Evolutionary conservation across 495 filamentous ascomycete genomes (phyloP).

Genomic region (Evernia prunastri): DNA sequence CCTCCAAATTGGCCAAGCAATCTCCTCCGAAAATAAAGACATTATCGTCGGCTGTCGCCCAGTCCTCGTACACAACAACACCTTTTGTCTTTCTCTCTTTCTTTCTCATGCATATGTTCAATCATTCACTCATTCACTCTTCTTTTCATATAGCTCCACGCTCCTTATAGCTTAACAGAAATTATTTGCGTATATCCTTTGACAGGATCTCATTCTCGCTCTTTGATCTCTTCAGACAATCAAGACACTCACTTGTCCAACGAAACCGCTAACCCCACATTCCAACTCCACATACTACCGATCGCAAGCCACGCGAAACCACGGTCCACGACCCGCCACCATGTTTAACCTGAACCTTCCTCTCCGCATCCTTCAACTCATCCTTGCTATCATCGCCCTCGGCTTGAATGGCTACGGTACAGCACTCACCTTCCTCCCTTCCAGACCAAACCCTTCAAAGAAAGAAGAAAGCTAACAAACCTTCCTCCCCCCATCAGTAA

Average conservation of each 20-base stretch:
- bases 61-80: constrained; percentile 3
- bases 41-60: background rate
- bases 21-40: background rate
- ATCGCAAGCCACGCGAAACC: background rate
- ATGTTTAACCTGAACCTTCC: constrained; percentile 53
- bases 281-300: constrained; percentile 13
- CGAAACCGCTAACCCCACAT: constrained; percentile 13
- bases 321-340: constrained; percentile 10
- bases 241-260: background rate
- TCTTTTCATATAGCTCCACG: background rate
- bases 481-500: constrained; percentile 21
- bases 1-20: background rate
- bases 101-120: too few relatives aligned
- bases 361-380: constrained; percentile 54
- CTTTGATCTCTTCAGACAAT: background rate
- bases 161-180: background rate
- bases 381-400: constrained; percentile 66
- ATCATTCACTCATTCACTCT: background rate
- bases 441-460: constrained; percentile 1
- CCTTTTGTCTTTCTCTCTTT: background rate
- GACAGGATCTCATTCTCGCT: constrained; percentile 6
- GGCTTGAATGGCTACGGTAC: constrained; percentile 66
- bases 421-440: constrained; percentile 24
- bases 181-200: constrained; percentile 4
- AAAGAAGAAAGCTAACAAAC: background rate